Base-by-base conservation (phyloP, 345 rosid genomes). In the Anastatica hierochuntica region DNA sequence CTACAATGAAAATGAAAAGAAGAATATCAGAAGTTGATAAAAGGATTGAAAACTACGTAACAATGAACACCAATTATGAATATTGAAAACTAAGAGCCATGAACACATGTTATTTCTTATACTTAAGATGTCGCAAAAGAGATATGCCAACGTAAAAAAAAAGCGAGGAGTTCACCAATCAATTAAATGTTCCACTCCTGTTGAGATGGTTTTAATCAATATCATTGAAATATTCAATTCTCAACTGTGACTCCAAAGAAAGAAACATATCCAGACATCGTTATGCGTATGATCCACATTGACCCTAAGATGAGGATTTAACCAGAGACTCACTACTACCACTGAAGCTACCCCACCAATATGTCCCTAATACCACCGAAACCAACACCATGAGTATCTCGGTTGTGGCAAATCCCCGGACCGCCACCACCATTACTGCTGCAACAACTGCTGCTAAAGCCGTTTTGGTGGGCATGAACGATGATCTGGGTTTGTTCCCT, bases 401-500 rank as follows among this genome's bases (percentile, higher is more conserved):
- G 68, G 70, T 60, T 70, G 85, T 72, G 70, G 81, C 79, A 75
- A 75, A 72, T 68, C 76, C 76, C 15, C 62, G 69, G 75, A 85
- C 79, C 65, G 77, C 72, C 79, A 81, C 79, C 87, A 78, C 73
- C 69, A 73, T 72, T 72, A 81, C 73, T 60, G 84, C 87, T 41
- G 79, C 90, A 78, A 81, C 76, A 79, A 71, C 74, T 71, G 89
- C 85, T 69, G 79, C 87, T 71, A 84, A 52, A 71, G 79, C 94
- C 79, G 69, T 81, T 79, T 78, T 89, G 82, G 83, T 78, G 77
- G 81, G 77, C 74, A 81, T 62, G 60, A 58, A 80, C 51, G 85
- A 83, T 79, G 90, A 76, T 66, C 77, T 81, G 81, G 88, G 85
- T 80, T 75, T 75, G 66, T 64, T 79, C 78, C 98, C 96, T 87